Percentiles rank a stretch among this genome's conserved stretches.
Conservation (phyloP, 1,139 yeast species). For the Yamadazyma triangularis region DNA sequence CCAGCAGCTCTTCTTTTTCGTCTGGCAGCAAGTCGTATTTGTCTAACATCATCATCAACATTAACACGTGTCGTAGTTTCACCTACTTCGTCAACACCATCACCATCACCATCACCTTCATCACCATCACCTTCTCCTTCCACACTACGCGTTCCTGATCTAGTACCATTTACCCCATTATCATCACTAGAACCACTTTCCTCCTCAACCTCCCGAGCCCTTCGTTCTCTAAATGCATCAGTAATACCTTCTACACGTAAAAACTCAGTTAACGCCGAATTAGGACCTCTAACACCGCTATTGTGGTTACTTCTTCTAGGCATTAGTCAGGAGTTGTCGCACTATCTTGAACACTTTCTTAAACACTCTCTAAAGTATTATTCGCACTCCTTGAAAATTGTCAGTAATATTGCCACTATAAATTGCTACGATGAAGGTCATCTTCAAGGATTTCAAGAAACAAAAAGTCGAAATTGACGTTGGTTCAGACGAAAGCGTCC, state of each 20-base stretch:
- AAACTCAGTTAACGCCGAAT: slow-evolving; percentile 75
- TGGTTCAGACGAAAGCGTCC: slow-evolving; percentile 64
- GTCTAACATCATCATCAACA: slow-evolving; percentile 24
- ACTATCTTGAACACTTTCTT: neutral
- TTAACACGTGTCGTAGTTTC: slow-evolving; percentile 8
- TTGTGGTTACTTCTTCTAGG: slow-evolving; percentile 2
- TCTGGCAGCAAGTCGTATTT: slow-evolving; percentile 41
- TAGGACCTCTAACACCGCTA: slow-evolving; percentile 63
- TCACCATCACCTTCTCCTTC: slow-evolving; percentile 5
- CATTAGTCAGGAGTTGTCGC: no score
- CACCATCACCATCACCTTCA: slow-evolving; percentile 6
- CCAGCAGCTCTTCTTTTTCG: slow-evolving; percentile 27
- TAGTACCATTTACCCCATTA: no score
- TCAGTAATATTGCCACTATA: slow-evolving; percentile 2
- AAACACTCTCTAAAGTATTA: no score
- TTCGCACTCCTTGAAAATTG: slow-evolving; percentile 1
- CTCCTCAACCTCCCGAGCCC: slow-evolving; percentile 17
- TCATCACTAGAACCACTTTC: slow-evolving; percentile 2
- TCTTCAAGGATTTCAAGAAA: slow-evolving; percentile 89
- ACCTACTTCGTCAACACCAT: slow-evolving; percentile 7
- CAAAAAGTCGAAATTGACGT: slow-evolving; percentile 80
- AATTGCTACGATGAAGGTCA: slow-evolving; percentile 57
- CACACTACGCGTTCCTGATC: slow-evolving; percentile 1
- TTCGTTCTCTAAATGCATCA: slow-evolving; percentile 66
- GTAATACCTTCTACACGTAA: slow-evolving; percentile 83